Conservation (phyloP, 2,329 filamentous ascomycete species). For the Xylaria sp. region DNA sequence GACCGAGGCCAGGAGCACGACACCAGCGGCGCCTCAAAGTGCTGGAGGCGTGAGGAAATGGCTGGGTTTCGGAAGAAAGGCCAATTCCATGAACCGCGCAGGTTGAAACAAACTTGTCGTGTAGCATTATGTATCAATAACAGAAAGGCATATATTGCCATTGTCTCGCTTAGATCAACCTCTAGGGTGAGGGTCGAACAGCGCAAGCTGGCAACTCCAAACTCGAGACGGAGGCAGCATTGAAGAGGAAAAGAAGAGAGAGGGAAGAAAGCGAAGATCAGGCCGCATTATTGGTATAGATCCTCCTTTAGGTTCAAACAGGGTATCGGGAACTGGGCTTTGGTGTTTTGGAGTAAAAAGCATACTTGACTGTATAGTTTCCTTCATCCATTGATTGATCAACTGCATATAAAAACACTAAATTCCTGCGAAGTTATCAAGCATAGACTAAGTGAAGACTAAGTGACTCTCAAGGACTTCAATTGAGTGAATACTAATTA, state of each 20-base stretch:
- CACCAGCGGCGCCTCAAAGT: constrained; percentile 27
- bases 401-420: constrained; percentile 7
- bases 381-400: constrained; percentile 7
- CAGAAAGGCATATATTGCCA: constrained; percentile 15
- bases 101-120: constrained; percentile 34
- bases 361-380: constrained; percentile 21
- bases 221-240: constrained; percentile 11
- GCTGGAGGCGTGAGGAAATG: constrained; percentile 45
- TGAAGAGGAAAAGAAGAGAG: not conserved
- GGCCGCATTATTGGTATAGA: no score
- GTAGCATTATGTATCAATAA: constrained; percentile 29
- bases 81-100: constrained; percentile 42
- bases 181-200: not conserved
- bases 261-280: not conserved
- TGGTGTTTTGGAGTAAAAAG: not conserved
- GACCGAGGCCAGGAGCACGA: constrained; percentile 24
- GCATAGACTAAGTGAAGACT: not conserved
- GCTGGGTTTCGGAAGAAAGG: constrained; percentile 47
- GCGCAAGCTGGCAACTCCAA: constrained; percentile 2
- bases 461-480: no score
- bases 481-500: no score
- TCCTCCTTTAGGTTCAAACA: not conserved
- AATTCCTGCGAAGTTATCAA: not conserved
- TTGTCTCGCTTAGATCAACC: constrained; percentile 4
- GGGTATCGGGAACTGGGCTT: not conserved